These are phyloP conservation scores for Claviceps maximensis DNA, from an alignment of 2,329 filamentous ascomycete species.

Conservation along the genomic window DNA sequence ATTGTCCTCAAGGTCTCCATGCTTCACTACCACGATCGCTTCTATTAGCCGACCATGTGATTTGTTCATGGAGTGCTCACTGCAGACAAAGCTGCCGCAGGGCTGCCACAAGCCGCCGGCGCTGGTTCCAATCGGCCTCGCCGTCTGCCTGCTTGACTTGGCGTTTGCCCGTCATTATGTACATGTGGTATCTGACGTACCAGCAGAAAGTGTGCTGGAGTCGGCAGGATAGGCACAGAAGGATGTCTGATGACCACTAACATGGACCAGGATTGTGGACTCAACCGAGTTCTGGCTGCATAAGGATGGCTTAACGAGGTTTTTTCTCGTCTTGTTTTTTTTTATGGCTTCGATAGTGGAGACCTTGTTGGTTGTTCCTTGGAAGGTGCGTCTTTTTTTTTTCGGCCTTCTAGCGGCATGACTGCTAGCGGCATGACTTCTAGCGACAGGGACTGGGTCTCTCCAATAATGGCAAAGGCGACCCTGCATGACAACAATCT, in stretches of 20 bases:
- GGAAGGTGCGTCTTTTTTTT: constrained; percentile 6
- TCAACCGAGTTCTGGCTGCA: not conserved
- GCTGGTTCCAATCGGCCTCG: constrained; percentile 1
- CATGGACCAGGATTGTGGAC: not conserved
- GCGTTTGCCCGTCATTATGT: not conserved
- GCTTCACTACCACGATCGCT: not conserved
- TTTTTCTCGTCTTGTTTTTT: not conserved
- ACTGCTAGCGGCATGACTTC: constrained; percentile 1
- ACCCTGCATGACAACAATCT: constrained; percentile 4
- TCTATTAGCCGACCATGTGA: not conserved
- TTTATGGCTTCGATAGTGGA: constrained; percentile 1
- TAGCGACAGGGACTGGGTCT: not conserved
- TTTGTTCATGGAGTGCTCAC: not conserved
- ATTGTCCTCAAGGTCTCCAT: not conserved
- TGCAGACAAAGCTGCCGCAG: no score
- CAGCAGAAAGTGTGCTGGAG: not conserved
- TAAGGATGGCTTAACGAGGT: not conserved
- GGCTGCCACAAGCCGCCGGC: not conserved
- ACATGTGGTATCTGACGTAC: not conserved
- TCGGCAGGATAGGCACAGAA: not conserved
- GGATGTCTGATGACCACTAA: not conserved
- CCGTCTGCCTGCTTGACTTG: not conserved
- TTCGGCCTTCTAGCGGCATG: not conserved
- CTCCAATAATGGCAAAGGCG: not conserved
- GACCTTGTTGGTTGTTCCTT: not conserved